Evolutionary conservation across 805 yeast genomes (phyloP), one percentile per base, ranked within the genome.

Genomic region (Lipomyces oligophaga): DNA sequence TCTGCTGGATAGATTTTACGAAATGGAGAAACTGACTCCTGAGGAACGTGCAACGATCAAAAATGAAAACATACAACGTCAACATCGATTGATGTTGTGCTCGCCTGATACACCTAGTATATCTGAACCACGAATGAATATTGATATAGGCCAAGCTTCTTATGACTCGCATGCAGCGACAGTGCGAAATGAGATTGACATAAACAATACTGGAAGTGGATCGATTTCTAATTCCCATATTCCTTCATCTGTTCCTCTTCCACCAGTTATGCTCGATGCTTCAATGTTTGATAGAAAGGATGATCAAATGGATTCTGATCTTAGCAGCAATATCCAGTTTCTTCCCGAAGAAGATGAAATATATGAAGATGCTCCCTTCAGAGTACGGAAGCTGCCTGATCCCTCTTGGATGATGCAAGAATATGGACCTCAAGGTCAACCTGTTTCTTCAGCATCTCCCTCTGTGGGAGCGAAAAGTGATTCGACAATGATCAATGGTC

Each of bases 331-430:
- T 16, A 24, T 41, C 24, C 42, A 30, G 30, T 50, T 50, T 24
- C 37, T 50, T 18, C 55, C 55, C 4, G 55, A 50, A 33, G 55
- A 50, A 20, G 55, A 50, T 28, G 55, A 50, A 21, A 46, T 50
- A 19, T 50, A 47, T 19, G 35, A 47, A 45, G 55, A 50, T 39
- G 46, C 47, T 22, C 52, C 55, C 5, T 42, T 38, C 34, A 28
- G 55, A 20, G 31, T 47, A 7, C 40, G 53, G 11, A 38, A 32
- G 24, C 32, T 50, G 2, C 54, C 55, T 3, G 52, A 43, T 15
- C 32, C 34, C 28, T 20, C 38, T 15, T 50, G 52, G 51, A 15
- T 43, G 31, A 52, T 47, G 33, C 52, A 41, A 34, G 30, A 41
- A 35, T 33, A 32, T 5, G 41, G 33, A 16, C 15, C 41, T 18